Evolutionary conservation across 306 rosid genomes (phyloP), one percentile per base, ranked within the genome.

Genomic region (Lathyrus aphaca): DNA sequence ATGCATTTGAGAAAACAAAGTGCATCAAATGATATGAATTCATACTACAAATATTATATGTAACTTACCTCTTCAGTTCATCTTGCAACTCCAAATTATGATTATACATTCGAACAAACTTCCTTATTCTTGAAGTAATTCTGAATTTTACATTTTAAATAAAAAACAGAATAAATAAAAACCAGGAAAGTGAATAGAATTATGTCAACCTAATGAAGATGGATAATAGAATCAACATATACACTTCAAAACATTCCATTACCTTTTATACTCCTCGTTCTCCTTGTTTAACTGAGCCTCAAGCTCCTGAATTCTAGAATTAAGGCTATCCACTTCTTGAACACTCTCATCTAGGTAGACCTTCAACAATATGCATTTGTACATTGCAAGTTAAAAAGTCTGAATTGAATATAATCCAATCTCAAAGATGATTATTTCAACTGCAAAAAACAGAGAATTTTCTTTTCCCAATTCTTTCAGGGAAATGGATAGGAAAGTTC

Each of bases 221-320:
- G 63, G 63, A 7, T 6, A 66, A 59, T 37, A 53, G 10, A 65
- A 23, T 72, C 69, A 78, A 63, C 44, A 71, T 51, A 60, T 35
- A 61, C 9, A 55, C 17, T 32, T 48, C 5, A 53, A 51, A 46
- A 64, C 15, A 8, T 64, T 61, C 17, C 30, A 10, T 23, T 70
- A 93, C 99, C 97, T 87, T 85, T 74, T 89, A 82, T 77, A 84
- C 30, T 88, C 96, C 69, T 86, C 96, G 62, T 85, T 83, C 88
- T 91, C 99, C 62, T 63, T 58, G 76, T 50, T 65, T 64, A 94
- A 72, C 57, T 91, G 97, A 80, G 87, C 81, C 73, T 88, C 87
- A 66, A 94, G 97, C 84, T 94, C 99, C 84, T 86, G 84, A 79
- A 88, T 88, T 80, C 89, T 87, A 59, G 97, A 94, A 76, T 89